A percentile compares a stretch with the other conserved stretches of the same genome.
phyloP scores from a whole-genome alignment of 2,329 filamentous ascomycete genomes.

The Fusarium haematococcum region DNA sequence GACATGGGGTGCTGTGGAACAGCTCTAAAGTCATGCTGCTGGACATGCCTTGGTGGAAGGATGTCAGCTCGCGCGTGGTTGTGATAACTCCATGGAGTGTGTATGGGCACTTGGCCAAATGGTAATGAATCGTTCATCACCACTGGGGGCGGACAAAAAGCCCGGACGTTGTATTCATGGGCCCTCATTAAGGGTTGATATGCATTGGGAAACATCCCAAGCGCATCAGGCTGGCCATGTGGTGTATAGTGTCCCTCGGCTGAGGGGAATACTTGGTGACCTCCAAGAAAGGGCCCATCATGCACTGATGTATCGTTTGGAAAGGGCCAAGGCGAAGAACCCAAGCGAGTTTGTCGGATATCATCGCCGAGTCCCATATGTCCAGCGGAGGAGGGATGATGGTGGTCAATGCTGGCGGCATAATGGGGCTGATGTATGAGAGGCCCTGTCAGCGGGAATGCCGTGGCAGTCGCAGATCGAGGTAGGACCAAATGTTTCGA shows the following conservation, averaged over 20 bases:
- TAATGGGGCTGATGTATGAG: conserved; percentile 27
- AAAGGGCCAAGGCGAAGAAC: conserved; percentile 31
- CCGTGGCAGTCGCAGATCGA: conserved; percentile 49
- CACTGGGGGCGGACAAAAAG: conserved; percentile 52
- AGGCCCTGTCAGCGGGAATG: conserved; percentile 26
- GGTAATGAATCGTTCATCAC: conserved; percentile 47
- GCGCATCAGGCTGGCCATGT: conserved; percentile 27
- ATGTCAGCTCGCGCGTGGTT: conserved; percentile 13
- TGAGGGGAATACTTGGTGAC: conserved; percentile 22
- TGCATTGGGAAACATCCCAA: conserved; percentile 32
- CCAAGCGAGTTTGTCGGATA: conserved; percentile 15
- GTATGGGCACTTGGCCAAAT: conserved; percentile 46
- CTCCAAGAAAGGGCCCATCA: conserved; percentile 24
- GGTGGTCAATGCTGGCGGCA: conserved; percentile 17
- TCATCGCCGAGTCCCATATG: conserved; percentile 28
- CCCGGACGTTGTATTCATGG: conserved; percentile 53
- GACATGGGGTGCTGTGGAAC: conserved; percentile 19
- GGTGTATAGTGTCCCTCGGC: conserved; percentile 28
- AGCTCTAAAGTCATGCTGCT: conserved; percentile 23
- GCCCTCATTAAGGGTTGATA: conserved; percentile 51
- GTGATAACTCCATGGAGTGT: conserved; percentile 38
- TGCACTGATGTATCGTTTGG: conserved; percentile 21
- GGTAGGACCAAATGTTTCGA: conserved; percentile 87
- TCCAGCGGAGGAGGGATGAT: conserved; percentile 23
- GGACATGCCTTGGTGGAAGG: conserved; percentile 20